Conservation (phyloP, 2,329 filamentous ascomycete species). For the Fusarium sp. region DNA sequence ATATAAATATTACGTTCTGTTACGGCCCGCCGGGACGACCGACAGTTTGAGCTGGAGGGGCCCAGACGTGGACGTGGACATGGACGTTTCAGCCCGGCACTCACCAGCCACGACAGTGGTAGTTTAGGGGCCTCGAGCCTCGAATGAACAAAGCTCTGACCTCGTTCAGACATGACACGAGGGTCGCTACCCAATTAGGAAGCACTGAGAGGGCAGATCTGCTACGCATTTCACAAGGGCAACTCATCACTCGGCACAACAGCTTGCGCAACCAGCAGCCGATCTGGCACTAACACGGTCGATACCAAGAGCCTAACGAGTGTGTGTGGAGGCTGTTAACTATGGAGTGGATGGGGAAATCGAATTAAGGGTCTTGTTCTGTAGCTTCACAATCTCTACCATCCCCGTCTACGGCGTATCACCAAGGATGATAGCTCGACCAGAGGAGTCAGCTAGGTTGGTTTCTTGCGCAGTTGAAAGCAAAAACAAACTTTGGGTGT, state of each 20-base stretch:
- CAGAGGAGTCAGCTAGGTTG: conserved; percentile 1
- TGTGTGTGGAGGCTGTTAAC: conserved; percentile 40
- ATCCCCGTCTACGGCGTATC: conserved; percentile 5
- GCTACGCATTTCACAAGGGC: conserved; percentile 12
- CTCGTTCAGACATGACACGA: conserved; percentile 22
- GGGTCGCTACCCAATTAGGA: conserved; percentile 34
- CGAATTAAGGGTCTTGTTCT: conserved; percentile 43
- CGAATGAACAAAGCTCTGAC: conserved; percentile 24
- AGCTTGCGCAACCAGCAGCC: conserved; percentile 39
- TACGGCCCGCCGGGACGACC: conserved; percentile 13
- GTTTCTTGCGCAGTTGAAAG: background rate
- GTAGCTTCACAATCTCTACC: conserved; percentile 41
- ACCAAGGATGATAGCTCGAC: conserved; percentile 26
- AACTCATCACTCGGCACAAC: conserved; percentile 28
- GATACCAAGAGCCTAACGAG: conserved; percentile 17
- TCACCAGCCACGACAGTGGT: conserved; percentile 36
- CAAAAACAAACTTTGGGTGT: background rate
- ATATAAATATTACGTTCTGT: conserved; percentile 26
- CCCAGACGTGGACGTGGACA: background rate
- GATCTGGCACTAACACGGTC: conserved; percentile 41
- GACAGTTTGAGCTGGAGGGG: conserved; percentile 17
- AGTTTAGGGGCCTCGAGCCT: conserved; percentile 14
- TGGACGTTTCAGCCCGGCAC: conserved; percentile 42
- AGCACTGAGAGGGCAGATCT: conserved; percentile 24
- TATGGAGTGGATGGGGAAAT: conserved; percentile 41